Evolutionary conservation across 2,329 filamentous ascomycete species (phyloP).

Genomic region (Ceratocystiopsis sp.): DNA sequence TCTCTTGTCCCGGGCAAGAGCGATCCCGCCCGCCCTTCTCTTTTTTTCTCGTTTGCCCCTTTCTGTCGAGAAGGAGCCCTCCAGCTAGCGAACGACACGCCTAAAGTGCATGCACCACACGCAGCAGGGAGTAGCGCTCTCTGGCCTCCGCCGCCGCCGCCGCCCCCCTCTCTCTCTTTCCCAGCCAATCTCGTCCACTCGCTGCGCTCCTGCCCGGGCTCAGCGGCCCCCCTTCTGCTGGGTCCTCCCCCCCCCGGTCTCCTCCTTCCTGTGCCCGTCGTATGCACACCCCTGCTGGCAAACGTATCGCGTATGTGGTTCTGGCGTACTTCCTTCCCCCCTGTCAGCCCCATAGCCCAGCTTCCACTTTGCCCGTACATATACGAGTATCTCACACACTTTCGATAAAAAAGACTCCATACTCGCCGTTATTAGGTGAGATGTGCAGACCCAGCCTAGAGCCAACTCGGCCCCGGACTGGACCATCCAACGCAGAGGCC

Average conservation of each 20-base stretch:
- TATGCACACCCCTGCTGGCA: neutral
- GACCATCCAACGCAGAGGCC: no score
- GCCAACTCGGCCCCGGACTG: no score
- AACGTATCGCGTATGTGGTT: no score
- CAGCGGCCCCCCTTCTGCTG: neutral
- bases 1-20: no score
- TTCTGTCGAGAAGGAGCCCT: no score
- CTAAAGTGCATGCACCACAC: no score
- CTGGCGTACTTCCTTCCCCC: neutral
- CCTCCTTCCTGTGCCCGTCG: no score
- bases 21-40: no score
- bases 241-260: neutral
- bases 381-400: no score
- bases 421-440: slow-evolving; percentile 9
- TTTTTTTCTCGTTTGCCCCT: no score
- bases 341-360: slow-evolving; percentile 5
- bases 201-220: neutral
- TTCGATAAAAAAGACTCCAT: slow-evolving; percentile 2
- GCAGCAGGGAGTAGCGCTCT: neutral
- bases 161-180: neutral
- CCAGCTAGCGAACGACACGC: no score
- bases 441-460: slow-evolving; percentile 17
- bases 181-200: slow-evolving; percentile 1
- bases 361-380: slow-evolving; percentile 7
- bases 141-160: no score